phyloP scores from a whole-genome alignment of 352 stramenopile species.

The Pythium oligandrum region DNA sequence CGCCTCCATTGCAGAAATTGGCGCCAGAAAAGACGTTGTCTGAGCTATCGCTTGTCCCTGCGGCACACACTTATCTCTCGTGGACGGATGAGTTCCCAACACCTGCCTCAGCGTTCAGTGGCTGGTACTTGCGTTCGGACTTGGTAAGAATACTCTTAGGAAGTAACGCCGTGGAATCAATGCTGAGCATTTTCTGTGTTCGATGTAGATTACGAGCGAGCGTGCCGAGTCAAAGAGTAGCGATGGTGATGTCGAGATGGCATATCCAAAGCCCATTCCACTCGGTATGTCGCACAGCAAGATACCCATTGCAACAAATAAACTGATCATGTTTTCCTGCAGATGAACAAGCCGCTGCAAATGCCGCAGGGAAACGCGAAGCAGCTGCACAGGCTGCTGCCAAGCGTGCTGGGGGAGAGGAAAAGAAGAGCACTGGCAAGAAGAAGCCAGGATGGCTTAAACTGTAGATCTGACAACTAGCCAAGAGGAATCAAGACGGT shows the following conservation, averaged over 20 bases:
- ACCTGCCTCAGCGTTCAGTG: constrained; percentile 13
- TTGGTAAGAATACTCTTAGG: constrained; percentile 32
- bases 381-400: constrained; percentile 21
- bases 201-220: constrained; percentile 25
- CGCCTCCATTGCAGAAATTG: constrained; percentile 69
- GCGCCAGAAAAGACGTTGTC: constrained; percentile 44
- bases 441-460: constrained; percentile 82
- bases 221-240: constrained; percentile 36
- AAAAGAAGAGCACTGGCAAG: constrained; percentile 24
- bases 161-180: neutral
- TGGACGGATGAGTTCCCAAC: constrained; percentile 39
- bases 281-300: constrained; percentile 22
- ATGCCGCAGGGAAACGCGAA: constrained; percentile 9
- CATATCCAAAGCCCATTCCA: constrained; percentile 42
- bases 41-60: constrained; percentile 71
- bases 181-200: too few relatives aligned
- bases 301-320: neutral
- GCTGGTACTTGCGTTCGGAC: constrained; percentile 58
- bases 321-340: neutral
- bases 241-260: constrained; percentile 15
- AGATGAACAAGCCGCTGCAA: constrained; percentile 10
- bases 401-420: constrained; percentile 22
- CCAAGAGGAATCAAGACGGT: neutral
- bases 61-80: constrained; percentile 70
- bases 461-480: constrained; percentile 24